Evolutionary conservation across 2,329 filamentous ascomycete genomes (phyloP).

Genomic region (Diatrype stigma): DNA sequence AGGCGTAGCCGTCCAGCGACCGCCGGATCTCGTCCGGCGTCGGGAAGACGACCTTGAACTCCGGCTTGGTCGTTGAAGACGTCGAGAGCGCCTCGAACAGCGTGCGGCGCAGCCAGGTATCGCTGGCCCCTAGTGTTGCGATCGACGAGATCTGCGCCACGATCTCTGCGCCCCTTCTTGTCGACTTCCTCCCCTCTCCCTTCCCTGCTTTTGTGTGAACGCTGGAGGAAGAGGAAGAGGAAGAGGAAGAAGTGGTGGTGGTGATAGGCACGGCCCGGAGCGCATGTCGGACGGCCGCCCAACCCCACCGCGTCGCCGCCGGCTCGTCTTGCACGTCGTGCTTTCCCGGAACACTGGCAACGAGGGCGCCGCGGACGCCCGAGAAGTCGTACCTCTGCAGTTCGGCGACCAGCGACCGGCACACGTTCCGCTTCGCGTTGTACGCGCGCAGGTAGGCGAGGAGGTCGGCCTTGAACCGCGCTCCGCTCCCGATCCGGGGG

Average conservation of each 20-base stretch:
- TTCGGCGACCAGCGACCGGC: conserved; percentile 50
- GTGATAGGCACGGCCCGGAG: conserved; percentile 55
- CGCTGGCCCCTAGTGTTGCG: conserved; percentile 67
- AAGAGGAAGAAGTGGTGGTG: too few relatives aligned
- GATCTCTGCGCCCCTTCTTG: conserved; percentile 36
- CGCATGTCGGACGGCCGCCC: conserved; percentile 61
- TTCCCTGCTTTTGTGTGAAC: conserved; percentile 20
- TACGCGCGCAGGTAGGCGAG: conserved; percentile 70
- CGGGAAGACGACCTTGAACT: conserved; percentile 73
- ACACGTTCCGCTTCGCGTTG: conserved; percentile 51
- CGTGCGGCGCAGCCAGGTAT: conserved; percentile 67
- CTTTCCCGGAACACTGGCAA: conserved; percentile 74
- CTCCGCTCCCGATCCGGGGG: conserved; percentile 53
- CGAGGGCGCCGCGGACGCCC: conserved; percentile 61
- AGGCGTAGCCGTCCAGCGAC: conserved; percentile 73
- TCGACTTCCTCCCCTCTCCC: not conserved
- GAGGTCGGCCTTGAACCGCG: conserved; percentile 71
- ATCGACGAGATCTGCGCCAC: conserved; percentile 74
- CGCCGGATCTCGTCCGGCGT: conserved; percentile 72
- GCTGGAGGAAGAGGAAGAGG: too few relatives aligned
- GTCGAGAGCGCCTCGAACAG: conserved; percentile 49
- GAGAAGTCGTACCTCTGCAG: conserved; percentile 66
- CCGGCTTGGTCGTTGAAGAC: conserved; percentile 35
- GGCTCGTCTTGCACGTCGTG: conserved; percentile 47
- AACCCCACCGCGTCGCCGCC: conserved; percentile 67